Conservation (phyloP, 23 red algal genomes). For the Gracilaria domingensis region DNA sequence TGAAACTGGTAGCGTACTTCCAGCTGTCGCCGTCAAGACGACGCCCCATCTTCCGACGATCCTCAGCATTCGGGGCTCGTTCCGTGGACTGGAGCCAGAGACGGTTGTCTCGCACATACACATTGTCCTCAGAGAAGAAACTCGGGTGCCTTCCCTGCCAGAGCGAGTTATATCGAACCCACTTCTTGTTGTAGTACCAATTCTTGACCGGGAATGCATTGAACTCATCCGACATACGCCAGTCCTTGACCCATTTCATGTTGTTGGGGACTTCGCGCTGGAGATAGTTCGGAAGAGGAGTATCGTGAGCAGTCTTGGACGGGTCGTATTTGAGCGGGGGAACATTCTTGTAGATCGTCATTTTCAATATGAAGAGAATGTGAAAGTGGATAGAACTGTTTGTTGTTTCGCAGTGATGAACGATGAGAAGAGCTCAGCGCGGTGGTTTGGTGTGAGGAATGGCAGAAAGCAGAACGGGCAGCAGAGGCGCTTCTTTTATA, state of each 20-base stretch:
- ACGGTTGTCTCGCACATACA: not conserved
- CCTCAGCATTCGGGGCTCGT: not conserved
- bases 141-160: not conserved
- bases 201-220: not conserved
- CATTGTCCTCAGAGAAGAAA: conserved; percentile 30
- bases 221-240: conserved; percentile 65
- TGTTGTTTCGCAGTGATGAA: too few relatives aligned
- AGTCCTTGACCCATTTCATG: conserved; percentile 46
- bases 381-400: too few relatives aligned
- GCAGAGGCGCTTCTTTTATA: too few relatives aligned
- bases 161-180: too few relatives aligned
- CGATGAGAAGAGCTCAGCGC: too few relatives aligned
- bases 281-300: conserved; percentile 5
- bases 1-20: conserved; percentile 31
- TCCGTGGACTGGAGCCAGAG: not conserved
- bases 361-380: too few relatives aligned
- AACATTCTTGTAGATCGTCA: conserved; percentile 13
- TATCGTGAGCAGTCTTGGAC: not conserved
- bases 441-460: too few relatives aligned
- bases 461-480: too few relatives aligned
- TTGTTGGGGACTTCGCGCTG: not conserved
- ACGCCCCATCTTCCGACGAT: not conserved
- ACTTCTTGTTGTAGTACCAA: conserved; percentile 6
- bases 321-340: conserved; percentile 15
- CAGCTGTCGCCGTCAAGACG: not conserved